Conservation (phyloP, 768 basidiomycete species). For the Hygrophorus pudorinus region DNA sequence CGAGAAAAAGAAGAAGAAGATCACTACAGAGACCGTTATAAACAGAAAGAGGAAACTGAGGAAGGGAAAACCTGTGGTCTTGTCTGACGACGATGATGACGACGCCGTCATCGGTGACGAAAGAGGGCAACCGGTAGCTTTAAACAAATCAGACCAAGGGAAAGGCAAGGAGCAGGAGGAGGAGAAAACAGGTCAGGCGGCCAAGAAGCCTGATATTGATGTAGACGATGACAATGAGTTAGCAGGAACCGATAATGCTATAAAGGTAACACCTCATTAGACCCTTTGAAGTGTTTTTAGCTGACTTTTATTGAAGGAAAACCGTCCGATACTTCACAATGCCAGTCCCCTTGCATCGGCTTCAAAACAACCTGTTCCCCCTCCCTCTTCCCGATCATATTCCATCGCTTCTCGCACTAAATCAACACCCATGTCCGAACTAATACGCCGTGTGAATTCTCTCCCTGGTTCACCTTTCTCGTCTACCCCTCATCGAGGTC, state of each 20-base stretch:
- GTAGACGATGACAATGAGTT: slow-evolving; percentile 4
- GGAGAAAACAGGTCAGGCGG: slow-evolving; percentile 9
- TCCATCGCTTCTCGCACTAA: slow-evolving; percentile 41
- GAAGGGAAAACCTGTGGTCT: slow-evolving; percentile 18
- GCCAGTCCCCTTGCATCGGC: slow-evolving; percentile 6
- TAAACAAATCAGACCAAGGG: slow-evolving; percentile 6
- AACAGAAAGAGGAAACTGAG: slow-evolving; percentile 4
- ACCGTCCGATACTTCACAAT: slow-evolving; percentile 1
- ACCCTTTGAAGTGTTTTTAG: background rate
- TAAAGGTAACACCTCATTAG: background rate
- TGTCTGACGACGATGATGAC: slow-evolving; percentile 25
- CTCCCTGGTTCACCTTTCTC: slow-evolving; percentile 54
- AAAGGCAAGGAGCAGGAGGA: slow-evolving; percentile 9
- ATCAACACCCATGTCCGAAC: slow-evolving; percentile 61
- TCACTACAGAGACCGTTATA: slow-evolving; percentile 9
- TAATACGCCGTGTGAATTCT: slow-evolving; percentile 63
- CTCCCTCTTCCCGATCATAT: slow-evolving; percentile 26
- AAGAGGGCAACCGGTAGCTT: background rate
- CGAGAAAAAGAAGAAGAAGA: slow-evolving; percentile 4
- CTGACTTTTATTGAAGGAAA: slow-evolving; percentile 5
- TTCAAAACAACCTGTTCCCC: slow-evolving; percentile 10
- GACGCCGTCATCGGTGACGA: slow-evolving; percentile 1
- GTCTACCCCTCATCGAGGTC: slow-evolving; percentile 16
- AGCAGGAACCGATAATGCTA: background rate
- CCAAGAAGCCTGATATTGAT: too few relatives aligned